Evolutionary conservation across 2,329 filamentous ascomycete species (phyloP).

Genomic region (Hypoxylon sp.): DNA sequence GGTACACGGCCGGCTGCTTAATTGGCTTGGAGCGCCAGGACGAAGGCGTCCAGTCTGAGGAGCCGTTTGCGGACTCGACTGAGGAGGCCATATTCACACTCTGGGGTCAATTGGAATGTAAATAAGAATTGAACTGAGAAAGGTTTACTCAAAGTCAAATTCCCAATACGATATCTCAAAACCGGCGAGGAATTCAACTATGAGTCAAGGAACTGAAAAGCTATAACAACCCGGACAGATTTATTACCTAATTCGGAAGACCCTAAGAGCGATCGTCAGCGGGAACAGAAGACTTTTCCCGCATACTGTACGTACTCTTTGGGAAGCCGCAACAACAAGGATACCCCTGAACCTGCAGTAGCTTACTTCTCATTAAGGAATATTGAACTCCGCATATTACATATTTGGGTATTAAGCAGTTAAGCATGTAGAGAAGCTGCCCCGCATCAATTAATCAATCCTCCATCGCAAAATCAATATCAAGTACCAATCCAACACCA

Average conservation of each 20-base stretch:
- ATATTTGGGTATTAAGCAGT: background rate
- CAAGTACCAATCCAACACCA: constrained; percentile 2
- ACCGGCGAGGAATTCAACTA: background rate
- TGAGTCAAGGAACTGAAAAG: constrained; percentile 26
- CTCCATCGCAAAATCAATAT: constrained; percentile 6
- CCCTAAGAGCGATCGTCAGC: background rate
- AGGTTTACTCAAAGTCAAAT: background rate
- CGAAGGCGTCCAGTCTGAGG: constrained; percentile 67
- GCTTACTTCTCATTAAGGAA: background rate
- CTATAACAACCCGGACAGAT: background rate
- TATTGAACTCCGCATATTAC: background rate
- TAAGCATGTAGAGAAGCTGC: background rate
- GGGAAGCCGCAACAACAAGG: background rate
- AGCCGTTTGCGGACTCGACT: constrained; percentile 33
- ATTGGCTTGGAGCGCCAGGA: constrained; percentile 86
- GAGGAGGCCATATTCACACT: background rate
- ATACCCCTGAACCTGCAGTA: constrained; percentile 20
- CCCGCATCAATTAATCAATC: constrained; percentile 26
- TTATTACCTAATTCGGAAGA: constrained; percentile 34
- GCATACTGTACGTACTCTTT: background rate
- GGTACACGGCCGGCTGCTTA: constrained; percentile 81
- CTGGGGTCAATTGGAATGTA: background rate
- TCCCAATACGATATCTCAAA: background rate
- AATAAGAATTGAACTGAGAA: background rate
- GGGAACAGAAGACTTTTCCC: background rate